Conservation (phyloP, 345 rosid genomes). For the Populus simonii region DNA sequence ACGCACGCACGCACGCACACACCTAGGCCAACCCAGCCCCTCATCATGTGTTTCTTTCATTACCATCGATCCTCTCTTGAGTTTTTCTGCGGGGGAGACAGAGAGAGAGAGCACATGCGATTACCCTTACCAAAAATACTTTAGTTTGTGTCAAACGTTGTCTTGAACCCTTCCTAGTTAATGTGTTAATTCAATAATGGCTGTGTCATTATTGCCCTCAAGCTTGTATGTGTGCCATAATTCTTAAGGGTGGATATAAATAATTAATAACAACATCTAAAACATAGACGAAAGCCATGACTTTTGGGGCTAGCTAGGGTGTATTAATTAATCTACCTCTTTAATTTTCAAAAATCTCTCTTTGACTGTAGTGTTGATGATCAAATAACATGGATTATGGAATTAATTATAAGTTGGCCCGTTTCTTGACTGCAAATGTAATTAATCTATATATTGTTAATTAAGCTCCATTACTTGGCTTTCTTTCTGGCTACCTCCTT, state of each 20-base stretch:
- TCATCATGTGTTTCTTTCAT: conserved; percentile 39
- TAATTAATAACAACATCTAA: conserved; percentile 1
- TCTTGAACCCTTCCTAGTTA: not conserved
- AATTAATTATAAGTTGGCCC: conserved; percentile 13
- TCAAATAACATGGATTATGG: conserved; percentile 10
- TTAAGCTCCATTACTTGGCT: conserved; percentile 36
- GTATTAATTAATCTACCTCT: not conserved
- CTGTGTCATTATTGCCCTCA: conserved; percentile 18
- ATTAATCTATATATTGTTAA: conserved; percentile 13
- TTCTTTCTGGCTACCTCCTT: conserved; percentile 33
- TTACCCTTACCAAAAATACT: not conserved
- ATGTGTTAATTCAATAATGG: conserved; percentile 6
- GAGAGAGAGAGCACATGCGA: conserved; percentile 16
- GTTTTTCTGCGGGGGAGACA: conserved; percentile 12
- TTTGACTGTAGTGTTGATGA: conserved; percentile 36
- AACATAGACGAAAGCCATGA: conserved; percentile 20
- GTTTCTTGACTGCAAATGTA: conserved; percentile 32
- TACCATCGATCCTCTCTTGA: not conserved
- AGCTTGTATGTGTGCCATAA: not conserved
- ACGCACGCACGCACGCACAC: not conserved
- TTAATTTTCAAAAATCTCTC: conserved; percentile 19
- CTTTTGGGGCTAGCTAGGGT: conserved; percentile 12
- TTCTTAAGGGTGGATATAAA: conserved; percentile 5
- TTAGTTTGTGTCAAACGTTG: not conserved
- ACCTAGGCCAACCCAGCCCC: conserved; percentile 6